These are phyloP conservation scores for Fusarium proliferatum DNA, from an alignment of 2,329 filamentous ascomycete species.

Conservation along the genomic window DNA sequence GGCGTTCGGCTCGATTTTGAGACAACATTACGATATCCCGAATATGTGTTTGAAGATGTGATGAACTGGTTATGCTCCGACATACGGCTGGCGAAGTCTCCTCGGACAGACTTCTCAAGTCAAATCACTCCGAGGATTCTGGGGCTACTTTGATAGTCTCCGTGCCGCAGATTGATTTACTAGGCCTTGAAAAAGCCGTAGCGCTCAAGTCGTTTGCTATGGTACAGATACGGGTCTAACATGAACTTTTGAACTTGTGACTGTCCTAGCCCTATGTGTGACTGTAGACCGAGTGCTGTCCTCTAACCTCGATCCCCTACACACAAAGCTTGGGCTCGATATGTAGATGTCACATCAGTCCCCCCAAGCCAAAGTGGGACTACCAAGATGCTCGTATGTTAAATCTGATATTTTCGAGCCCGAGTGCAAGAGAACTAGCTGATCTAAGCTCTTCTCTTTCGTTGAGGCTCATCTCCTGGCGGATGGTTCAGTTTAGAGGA, in stretches of 20 bases:
- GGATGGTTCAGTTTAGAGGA: background rate
- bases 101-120: constrained; percentile 56
- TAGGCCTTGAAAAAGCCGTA: constrained; percentile 71
- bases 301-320: background rate
- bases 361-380: background rate
- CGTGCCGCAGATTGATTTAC: constrained; percentile 70
- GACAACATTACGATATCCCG: constrained; percentile 51
- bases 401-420: background rate
- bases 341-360: background rate
- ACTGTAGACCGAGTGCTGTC: constrained; percentile 1
- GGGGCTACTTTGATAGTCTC: constrained; percentile 67
- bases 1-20: constrained; percentile 60
- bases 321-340: background rate
- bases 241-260: constrained; percentile 48
- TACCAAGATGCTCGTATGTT: background rate
- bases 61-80: constrained; percentile 43
- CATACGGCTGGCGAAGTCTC: constrained; percentile 67
- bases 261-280: background rate
- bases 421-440: background rate
- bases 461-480: background rate
- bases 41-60: constrained; percentile 45
- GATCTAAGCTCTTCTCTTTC: background rate
- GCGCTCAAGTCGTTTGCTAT: constrained; percentile 63
- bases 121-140: constrained; percentile 62
- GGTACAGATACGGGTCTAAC: constrained; percentile 76